These are phyloP conservation scores for Domatiomyces globalis DNA, from an alignment of 2,329 filamentous ascomycete species.

Conservation along the genomic window DNA sequence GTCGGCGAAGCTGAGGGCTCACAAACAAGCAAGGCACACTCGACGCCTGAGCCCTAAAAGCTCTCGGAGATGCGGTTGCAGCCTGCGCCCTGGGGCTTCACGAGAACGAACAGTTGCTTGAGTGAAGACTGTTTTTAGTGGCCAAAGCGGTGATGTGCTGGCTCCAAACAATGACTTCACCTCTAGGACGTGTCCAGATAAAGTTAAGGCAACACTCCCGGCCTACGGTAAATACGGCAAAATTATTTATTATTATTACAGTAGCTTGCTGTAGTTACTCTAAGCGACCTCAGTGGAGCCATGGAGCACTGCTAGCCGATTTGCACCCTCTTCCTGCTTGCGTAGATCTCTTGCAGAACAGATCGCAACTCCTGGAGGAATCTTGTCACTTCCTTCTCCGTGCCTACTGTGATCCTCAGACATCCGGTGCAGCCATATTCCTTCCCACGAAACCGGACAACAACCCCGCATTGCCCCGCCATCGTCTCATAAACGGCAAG, in stretches of 20 bases:
- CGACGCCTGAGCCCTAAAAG: too few relatives aligned
- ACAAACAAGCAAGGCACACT: too few relatives aligned
- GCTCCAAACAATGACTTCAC: background rate
- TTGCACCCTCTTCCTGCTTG: constrained; percentile 24
- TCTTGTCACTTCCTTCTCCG: constrained; percentile 66
- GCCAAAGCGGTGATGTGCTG: background rate
- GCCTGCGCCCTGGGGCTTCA: background rate
- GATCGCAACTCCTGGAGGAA: constrained; percentile 55
- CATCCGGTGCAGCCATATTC: constrained; percentile 83
- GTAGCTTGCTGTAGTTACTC: too few relatives aligned
- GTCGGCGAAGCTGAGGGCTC: too few relatives aligned
- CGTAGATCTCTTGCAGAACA: constrained; percentile 37
- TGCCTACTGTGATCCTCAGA: constrained; percentile 82
- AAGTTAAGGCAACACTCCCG: background rate
- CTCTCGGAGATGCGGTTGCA: background rate
- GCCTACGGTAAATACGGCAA: background rate
- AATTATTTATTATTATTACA: background rate
- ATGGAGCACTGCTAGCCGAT: constrained; percentile 20
- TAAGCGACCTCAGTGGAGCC: background rate
- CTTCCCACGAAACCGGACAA: constrained; percentile 85
- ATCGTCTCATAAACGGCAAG: constrained; percentile 68
- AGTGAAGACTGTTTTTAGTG: background rate
- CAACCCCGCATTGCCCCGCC: constrained; percentile 75
- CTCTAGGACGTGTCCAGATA: background rate
- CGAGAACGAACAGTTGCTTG: background rate